phyloP scores from a whole-genome alignment of 2,329 filamentous ascomycete genomes.

The Exophiala sp. region DNA sequence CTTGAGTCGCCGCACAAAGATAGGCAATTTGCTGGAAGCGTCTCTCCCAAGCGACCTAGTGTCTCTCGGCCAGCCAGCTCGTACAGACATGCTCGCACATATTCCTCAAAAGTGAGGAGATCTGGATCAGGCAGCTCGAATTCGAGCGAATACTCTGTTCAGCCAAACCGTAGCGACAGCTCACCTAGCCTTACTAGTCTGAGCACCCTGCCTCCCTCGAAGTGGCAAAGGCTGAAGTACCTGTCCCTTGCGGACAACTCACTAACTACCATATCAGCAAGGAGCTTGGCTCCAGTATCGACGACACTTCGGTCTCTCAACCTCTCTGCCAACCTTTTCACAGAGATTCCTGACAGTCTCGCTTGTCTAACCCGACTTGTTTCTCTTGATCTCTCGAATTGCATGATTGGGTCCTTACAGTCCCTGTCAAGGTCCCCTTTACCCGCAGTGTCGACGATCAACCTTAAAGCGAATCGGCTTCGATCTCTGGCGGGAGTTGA shows the following conservation, averaged over 20 bases:
- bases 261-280: constrained; percentile 68
- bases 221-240: constrained; percentile 93
- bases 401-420: constrained; percentile 93
- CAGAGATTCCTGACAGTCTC: constrained; percentile 87
- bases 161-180: constrained; percentile 55
- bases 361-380: constrained; percentile 80
- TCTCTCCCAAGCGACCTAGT: constrained; percentile 70
- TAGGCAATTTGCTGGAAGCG: constrained; percentile 50
- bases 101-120: constrained; percentile 68
- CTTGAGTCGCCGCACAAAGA: constrained; percentile 10
- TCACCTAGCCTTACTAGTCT: constrained; percentile 68
- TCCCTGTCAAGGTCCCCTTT: constrained; percentile 79
- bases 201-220: constrained; percentile 70
- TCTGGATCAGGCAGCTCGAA: constrained; percentile 91
- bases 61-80: constrained; percentile 67
- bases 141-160: constrained; percentile 58
- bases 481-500: constrained; percentile 85
- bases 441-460: constrained; percentile 87
- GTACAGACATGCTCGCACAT: constrained; percentile 58
- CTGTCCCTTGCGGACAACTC: constrained; percentile 88
- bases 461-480: constrained; percentile 82
- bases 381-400: constrained; percentile 87
- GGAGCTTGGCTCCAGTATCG: constrained; percentile 73
- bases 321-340: constrained; percentile 85
- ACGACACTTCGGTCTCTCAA: constrained; percentile 89